Evolutionary conservation across 2,329 filamentous ascomycete genomes (phyloP), one percentile per base, ranked within the genome.

Genomic region (Pseudogymnoascus destructans): DNA sequence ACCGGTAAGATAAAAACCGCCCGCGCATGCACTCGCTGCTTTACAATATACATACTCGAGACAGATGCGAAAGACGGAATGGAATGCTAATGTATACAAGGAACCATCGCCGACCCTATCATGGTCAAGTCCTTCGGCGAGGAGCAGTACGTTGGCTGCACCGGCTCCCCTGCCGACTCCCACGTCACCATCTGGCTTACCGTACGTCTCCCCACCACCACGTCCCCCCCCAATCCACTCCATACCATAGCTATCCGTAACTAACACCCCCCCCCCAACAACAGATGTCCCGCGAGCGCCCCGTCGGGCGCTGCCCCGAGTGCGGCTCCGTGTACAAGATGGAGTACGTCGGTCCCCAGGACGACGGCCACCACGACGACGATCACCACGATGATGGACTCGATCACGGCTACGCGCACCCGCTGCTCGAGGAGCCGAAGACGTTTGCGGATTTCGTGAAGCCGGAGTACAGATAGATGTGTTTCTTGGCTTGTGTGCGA

Each of bases 241-340:
- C 30, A 27, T 11, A 3, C 56, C 38, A 21, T 62, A 59, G 58
- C 65, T 55, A 52, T 30, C 64, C 54, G 38, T 30, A 15, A 15
- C 54, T 54, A 54, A 40, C 42, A 17, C 27, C 21, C 17, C 27
- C 25, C 13, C 33, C 49, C 27, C 27, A 15, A 7, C 19, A 55
- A 21, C 54, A 93, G 88, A 81, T 95, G 70, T 86, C 87, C 72
- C 88, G 88, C 71, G 85, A 93, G 60, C 90, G 93, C 72, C 93
- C 93, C 60, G 75, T 95, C 67, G 89, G 95, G 79, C 89, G 93
- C 73, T 98, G 93, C 84, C 84, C 84, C 70, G 93, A 98, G 80
- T 98, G 93, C 77, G 93, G 93, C 66, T 89, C 84, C 73, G 89
- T 93, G 66, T 91, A 95, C 80, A 95, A 95, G 85, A 93, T 97